Evolutionary conservation across 352 stramenopile genomes (phyloP).

Genomic region (Pythium monospermum): DNA sequence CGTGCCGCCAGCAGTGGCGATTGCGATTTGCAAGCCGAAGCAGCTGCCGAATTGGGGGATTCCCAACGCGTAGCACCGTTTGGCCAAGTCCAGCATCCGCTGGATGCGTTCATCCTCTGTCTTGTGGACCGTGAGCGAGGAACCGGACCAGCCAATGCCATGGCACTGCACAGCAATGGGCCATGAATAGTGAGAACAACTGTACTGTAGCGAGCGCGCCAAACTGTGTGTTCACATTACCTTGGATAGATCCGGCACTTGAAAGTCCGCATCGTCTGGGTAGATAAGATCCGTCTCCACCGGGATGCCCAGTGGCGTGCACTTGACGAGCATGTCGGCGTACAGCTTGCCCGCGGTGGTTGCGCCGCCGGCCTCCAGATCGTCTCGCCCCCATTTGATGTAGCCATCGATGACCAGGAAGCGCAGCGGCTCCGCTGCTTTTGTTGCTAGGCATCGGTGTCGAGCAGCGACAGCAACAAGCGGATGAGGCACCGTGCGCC

Average conservation of each 20-base stretch:
- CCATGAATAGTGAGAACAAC: too few species aligned
- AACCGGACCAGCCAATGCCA: constrained; percentile 72
- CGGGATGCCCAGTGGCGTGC: constrained; percentile 31
- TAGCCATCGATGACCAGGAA: constrained; percentile 80
- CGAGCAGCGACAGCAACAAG: constrained; percentile 10
- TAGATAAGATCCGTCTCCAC: constrained; percentile 58
- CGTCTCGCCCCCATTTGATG: constrained; percentile 43
- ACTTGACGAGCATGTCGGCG: constrained; percentile 56
- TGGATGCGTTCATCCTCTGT: constrained; percentile 42
- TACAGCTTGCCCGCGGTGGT: constrained; percentile 70
- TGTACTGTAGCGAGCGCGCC: background rate
- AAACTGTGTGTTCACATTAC: constrained; percentile 13
- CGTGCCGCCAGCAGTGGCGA: constrained; percentile 42
- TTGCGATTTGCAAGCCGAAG: constrained; percentile 63
- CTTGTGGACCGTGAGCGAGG: constrained; percentile 62
- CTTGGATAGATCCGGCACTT: constrained; percentile 42
- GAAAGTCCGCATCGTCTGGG: constrained; percentile 49
- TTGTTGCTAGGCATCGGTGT: too few species aligned
- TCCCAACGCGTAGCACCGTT: constrained; percentile 35
- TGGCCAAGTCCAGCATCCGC: constrained; percentile 38
- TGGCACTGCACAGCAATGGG: constrained; percentile 52
- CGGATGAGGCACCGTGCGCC: background rate
- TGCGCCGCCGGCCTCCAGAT: constrained; percentile 55
- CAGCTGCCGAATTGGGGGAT: constrained; percentile 78
- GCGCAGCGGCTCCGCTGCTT: constrained; percentile 23